A percentile compares a stretch with the other conserved stretches of the same genome.
phyloP scores from a whole-genome alignment of 371 early-diverging fungal species.

The Saksenaea oblongispora region DNA sequence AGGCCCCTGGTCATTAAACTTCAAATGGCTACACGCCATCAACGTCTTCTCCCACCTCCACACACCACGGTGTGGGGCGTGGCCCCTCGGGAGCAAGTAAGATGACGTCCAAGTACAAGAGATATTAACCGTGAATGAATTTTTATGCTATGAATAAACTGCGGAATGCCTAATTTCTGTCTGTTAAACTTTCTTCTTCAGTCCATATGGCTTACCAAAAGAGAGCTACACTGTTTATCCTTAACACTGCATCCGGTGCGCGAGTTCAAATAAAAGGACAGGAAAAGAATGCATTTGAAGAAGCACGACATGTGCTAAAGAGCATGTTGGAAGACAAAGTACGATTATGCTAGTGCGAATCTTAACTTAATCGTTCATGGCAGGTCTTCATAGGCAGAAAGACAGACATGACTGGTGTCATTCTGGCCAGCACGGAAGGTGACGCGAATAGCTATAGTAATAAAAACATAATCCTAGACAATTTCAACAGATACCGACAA shows the following conservation, averaged over 20 bases:
- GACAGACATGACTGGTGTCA: constrained; percentile 39
- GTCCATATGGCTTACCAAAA: constrained; percentile 54
- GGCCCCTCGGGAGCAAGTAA: no score
- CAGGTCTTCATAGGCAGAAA: constrained; percentile 36
- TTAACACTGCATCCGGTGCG: constrained; percentile 62
- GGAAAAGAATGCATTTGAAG: constrained; percentile 42
- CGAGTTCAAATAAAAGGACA: constrained; percentile 29
- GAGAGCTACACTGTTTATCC: constrained; percentile 60
- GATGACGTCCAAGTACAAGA: no score
- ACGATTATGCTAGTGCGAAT: constrained; percentile 33
- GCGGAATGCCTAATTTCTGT: no score
- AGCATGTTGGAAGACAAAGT: constrained; percentile 38
- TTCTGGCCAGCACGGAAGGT: constrained; percentile 44
- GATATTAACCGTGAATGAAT: no score
- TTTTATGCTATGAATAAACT: no score
- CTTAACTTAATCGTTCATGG: constrained; percentile 12
- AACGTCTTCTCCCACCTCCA: no score
- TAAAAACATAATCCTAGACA: neutral
- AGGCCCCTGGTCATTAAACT: no score
- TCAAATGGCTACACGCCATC: no score
- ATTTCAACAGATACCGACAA: constrained; percentile 33
- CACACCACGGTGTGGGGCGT: no score
- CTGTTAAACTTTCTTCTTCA: no score
- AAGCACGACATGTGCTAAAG: constrained; percentile 44
- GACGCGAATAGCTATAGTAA: neutral